Evolutionary conservation across 75 land plant genomes (phyloP).

Genomic region (Larix kaempferi): DNA sequence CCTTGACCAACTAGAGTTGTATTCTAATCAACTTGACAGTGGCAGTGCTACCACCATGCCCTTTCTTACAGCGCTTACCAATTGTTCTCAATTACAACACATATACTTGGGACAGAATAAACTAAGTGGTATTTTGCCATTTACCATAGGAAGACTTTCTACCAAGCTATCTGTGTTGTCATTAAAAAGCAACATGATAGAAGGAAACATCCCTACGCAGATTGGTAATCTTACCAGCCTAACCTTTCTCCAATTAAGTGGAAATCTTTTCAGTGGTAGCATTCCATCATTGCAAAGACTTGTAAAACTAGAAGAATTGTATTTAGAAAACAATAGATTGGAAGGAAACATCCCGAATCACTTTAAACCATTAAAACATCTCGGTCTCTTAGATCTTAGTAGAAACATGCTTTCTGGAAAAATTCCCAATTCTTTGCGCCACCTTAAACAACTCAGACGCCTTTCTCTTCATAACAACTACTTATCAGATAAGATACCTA

Average conservation of each 20-base stretch:
- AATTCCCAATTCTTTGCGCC: slow-evolving; percentile 48
- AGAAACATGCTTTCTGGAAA: not conserved
- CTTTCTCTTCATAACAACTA: slow-evolving; percentile 48
- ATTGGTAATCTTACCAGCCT: slow-evolving; percentile 18
- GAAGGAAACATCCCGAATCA: slow-evolving; percentile 26
- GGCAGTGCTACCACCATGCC: not conserved
- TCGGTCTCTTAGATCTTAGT: not conserved
- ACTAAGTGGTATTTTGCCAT: not conserved
- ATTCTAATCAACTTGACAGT: slow-evolving; percentile 11
- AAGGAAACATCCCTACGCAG: slow-evolving; percentile 7
- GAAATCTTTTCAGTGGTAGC: slow-evolving; percentile 16
- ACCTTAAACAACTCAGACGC: slow-evolving; percentile 36
- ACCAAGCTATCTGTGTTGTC: not conserved
- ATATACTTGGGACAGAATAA: not conserved
- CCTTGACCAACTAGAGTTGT: slow-evolving; percentile 15
- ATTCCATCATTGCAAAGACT: slow-evolving; percentile 14
- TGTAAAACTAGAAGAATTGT: not conserved
- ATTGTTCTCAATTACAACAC: not conserved
- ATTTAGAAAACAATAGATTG: slow-evolving; percentile 24
- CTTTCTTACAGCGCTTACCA: slow-evolving; percentile 1
- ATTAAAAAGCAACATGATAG: not conserved
- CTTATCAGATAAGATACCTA: slow-evolving; percentile 42
- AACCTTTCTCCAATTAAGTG: slow-evolving; percentile 13
- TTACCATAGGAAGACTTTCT: not conserved
- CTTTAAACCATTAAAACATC: slow-evolving; percentile 20